phyloP scores from a whole-genome alignment of 495 filamentous ascomycete genomes.

The Neurospora sp. region DNA sequence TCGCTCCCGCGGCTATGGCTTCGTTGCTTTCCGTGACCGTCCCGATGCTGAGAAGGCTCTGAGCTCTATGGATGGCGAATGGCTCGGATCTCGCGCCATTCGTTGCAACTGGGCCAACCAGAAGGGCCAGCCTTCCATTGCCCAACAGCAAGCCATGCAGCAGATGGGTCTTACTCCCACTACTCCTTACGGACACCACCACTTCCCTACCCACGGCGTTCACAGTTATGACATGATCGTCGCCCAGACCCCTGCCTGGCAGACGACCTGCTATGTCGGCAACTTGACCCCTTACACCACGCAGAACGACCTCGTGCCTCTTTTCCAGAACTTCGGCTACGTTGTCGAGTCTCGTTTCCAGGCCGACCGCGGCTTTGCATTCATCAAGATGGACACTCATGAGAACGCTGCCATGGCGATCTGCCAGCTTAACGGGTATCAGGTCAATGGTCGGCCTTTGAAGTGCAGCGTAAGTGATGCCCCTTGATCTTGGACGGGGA shows the following conservation, averaged over 20 bases:
- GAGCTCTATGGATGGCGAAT: constrained; percentile 97
- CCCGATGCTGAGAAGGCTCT: constrained; percentile 91
- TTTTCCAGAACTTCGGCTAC: constrained; percentile 98
- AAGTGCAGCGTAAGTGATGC: constrained; percentile 75
- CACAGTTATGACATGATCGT: constrained; percentile 98
- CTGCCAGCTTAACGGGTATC: constrained; percentile 92
- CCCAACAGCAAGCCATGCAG: constrained; percentile 93
- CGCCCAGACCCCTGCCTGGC: constrained; percentile 94
- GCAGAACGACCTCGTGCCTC: constrained; percentile 85
- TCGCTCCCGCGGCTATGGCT: constrained; percentile 92
- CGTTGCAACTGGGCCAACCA: constrained; percentile 99
- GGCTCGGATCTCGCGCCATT: constrained; percentile 96
- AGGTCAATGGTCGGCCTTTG: constrained; percentile 91
- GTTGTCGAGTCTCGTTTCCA: constrained; percentile 97
- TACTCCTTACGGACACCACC: constrained; percentile 91
- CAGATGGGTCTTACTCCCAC: constrained; percentile 98
- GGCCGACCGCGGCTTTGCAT: constrained; percentile 94
- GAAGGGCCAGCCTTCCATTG: constrained; percentile 96
- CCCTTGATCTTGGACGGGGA: constrained; percentile 1
- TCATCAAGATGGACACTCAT: constrained; percentile 98
- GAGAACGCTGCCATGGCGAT: constrained; percentile 98
- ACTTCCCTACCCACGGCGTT: constrained; percentile 93
- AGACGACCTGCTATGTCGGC: constrained; percentile 97
- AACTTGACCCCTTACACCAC: constrained; percentile 98
- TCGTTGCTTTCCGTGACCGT: constrained; percentile 95